Evolutionary conservation across 2,329 filamentous ascomycete genomes (phyloP).

Genomic region (Xylariaceae sp.): DNA sequence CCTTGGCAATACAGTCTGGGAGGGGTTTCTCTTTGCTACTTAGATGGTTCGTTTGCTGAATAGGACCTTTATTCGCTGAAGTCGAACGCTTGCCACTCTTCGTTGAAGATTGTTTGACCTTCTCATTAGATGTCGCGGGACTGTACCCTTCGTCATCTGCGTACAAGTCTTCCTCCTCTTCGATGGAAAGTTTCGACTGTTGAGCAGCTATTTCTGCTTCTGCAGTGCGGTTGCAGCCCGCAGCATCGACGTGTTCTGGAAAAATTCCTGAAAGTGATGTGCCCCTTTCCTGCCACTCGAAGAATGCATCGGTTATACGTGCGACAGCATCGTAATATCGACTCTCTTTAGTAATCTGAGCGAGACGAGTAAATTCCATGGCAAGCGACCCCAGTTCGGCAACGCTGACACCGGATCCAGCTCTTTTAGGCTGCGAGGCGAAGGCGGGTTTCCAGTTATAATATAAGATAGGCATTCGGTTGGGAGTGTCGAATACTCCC

Average conservation of each 20-base stretch:
- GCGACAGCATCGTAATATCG: constrained; percentile 90
- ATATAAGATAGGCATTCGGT: constrained; percentile 82
- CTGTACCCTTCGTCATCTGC: constrained; percentile 1
- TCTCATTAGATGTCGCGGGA: background rate
- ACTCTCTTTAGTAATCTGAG: constrained; percentile 74
- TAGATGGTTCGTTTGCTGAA: background rate
- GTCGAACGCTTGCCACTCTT: background rate
- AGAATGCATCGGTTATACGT: constrained; percentile 75
- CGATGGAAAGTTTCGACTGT: constrained; percentile 16
- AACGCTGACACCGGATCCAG: constrained; percentile 49
- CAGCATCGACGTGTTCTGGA: constrained; percentile 71
- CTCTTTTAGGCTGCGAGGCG: constrained; percentile 60
- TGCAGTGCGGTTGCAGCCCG: constrained; percentile 66
- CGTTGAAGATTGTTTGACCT: background rate
- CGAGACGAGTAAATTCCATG: constrained; percentile 84
- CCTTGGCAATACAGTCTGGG: constrained; percentile 53
- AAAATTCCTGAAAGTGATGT: constrained; percentile 76
- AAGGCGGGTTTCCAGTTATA: constrained; percentile 71
- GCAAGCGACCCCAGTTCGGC: constrained; percentile 77
- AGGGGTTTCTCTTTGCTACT: constrained; percentile 1
- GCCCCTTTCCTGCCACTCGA: constrained; percentile 65
- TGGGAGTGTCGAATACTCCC: constrained; percentile 78
- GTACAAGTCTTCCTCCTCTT: constrained; percentile 2
- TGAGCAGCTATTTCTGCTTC: constrained; percentile 31
- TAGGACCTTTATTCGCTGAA: background rate